These are phyloP conservation scores for Oxyria digyna DNA, from an alignment of 148 eudicot genomes.

Conservation along the genomic window DNA sequence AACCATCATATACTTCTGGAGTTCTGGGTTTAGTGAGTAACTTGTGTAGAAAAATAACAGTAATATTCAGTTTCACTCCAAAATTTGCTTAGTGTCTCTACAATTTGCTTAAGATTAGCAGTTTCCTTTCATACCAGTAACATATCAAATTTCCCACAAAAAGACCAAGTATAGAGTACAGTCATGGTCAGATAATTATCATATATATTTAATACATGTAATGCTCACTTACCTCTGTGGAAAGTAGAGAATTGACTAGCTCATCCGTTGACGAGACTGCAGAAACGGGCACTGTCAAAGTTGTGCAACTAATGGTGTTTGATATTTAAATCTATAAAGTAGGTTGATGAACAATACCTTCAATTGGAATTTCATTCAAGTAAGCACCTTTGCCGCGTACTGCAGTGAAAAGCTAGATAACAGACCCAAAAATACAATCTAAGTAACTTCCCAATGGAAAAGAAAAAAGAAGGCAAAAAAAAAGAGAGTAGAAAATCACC, in stretches of 20 bases:
- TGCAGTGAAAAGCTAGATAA: slow-evolving; percentile 70
- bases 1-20: no score
- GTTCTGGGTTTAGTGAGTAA: neutral
- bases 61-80: neutral
- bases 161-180: no score
- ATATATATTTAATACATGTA: no score
- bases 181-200: no score
- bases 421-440: neutral
- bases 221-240: slow-evolving; percentile 48
- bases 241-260: slow-evolving; percentile 74
- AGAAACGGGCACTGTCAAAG: slow-evolving; percentile 13
- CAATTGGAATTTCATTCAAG: slow-evolving; percentile 76
- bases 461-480: neutral
- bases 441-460: neutral
- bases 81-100: neutral
- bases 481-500: slow-evolving; percentile 43
- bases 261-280: slow-evolving; percentile 77
- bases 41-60: neutral
- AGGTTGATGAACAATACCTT: slow-evolving; percentile 32
- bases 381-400: slow-evolving; percentile 77
- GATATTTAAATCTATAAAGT: slow-evolving; percentile 1
- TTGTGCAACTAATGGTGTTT: neutral
- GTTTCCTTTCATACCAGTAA: no score
- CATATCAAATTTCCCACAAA: no score
- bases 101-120: neutral